These are phyloP conservation scores for Solanum paucissectum DNA, from an alignment of 257 asterid genomes.

Conservation along the genomic window DNA sequence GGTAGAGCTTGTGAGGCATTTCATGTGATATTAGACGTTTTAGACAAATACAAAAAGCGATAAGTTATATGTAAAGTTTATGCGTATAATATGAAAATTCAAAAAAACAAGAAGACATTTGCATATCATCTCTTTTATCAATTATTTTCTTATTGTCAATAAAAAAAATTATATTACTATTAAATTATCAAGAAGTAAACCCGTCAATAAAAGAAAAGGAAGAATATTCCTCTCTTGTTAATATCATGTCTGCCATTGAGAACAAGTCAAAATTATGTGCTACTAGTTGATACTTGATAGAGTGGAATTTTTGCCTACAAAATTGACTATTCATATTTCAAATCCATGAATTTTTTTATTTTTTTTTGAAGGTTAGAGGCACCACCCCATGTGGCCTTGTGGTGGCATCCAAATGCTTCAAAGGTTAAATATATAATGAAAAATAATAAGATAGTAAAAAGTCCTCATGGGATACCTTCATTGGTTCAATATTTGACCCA, in stretches of 20 bases:
- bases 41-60: not conserved
- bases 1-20: not conserved
- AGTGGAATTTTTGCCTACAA: constrained; percentile 6
- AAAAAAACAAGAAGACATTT: not conserved
- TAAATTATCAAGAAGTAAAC: no score
- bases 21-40: not conserved
- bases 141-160: no score
- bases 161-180: no score
- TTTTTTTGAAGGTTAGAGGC: not conserved
- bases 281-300: not conserved
- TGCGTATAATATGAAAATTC: not conserved
- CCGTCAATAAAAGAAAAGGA: not conserved
- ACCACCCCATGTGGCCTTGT: not conserved
- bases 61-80: not conserved
- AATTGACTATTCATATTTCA: not conserved
- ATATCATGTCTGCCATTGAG: not conserved
- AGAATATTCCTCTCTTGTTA: not conserved
- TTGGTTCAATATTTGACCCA: constrained; percentile 13
- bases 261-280: not conserved
- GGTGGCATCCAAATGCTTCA: constrained; percentile 15
- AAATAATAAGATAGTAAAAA: constrained; percentile 1
- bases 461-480: constrained; percentile 13
- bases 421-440: not conserved
- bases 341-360: not conserved
- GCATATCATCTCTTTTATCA: not conserved